Percentiles rank a stretch among this genome's conserved stretches.
These are phyloP conservation scores for Fusarium solani-melongenae DNA, from an alignment of 2,329 filamentous ascomycete genomes.

Conservation along the genomic window DNA sequence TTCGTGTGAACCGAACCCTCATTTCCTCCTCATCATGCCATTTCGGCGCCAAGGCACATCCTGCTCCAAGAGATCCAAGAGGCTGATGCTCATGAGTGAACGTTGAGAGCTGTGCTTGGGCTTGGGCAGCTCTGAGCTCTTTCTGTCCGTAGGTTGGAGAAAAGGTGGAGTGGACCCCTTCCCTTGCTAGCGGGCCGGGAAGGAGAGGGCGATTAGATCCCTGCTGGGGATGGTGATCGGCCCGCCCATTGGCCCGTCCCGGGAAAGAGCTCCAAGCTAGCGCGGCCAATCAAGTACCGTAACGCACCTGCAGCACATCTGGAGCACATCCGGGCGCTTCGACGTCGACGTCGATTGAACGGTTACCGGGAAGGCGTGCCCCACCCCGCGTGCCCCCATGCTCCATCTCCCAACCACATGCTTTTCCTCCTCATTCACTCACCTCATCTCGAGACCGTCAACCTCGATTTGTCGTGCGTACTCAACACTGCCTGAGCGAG, in stretches of 20 bases:
- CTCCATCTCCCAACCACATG: slow-evolving; percentile 48
- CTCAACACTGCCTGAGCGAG: slow-evolving; percentile 1
- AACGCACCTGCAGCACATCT: slow-evolving; percentile 45
- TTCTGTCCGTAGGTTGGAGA: slow-evolving; percentile 19
- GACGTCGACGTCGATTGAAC: slow-evolving; percentile 48
- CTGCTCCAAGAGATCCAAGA: slow-evolving; percentile 7
- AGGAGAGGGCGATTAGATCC: slow-evolving; percentile 50
- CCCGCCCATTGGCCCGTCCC: slow-evolving; percentile 47
- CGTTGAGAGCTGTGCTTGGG: background rate
- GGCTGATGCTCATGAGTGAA: slow-evolving; percentile 15
- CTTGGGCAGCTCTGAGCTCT: slow-evolving; percentile 19
- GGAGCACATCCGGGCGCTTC: slow-evolving; percentile 46
- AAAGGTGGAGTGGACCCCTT: slow-evolving; percentile 27
- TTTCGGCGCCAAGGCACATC: slow-evolving; percentile 3
- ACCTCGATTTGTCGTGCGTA: slow-evolving; percentile 1
- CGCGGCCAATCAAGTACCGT: slow-evolving; percentile 51
- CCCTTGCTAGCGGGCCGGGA: slow-evolving; percentile 42
- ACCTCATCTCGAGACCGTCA: slow-evolving; percentile 20
- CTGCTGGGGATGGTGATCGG: slow-evolving; percentile 49
- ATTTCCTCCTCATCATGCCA: slow-evolving; percentile 22
- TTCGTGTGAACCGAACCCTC: background rate
- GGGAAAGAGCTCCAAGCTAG: slow-evolving; percentile 39
- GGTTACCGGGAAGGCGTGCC: slow-evolving; percentile 32
- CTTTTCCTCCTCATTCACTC: slow-evolving; percentile 35
- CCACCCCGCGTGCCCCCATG: slow-evolving; percentile 45